Conservation (phyloP, 2,329 filamentous ascomycete genomes). For the Fonsecaea pedrosoi region DNA sequence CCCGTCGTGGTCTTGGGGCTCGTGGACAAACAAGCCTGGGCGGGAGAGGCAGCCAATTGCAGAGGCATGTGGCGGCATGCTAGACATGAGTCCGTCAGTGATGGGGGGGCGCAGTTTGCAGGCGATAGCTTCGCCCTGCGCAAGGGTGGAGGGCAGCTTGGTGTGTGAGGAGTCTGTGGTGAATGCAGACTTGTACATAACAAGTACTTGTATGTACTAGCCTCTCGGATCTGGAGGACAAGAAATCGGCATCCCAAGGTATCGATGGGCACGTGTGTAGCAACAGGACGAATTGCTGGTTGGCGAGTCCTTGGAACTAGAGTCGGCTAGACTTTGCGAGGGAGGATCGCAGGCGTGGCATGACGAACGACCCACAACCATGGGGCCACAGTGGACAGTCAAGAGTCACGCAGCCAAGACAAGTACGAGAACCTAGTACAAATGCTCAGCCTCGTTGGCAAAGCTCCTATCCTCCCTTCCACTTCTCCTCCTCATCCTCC, state of each 20-base stretch:
- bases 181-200: too few species aligned
- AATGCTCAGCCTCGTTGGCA: background rate
- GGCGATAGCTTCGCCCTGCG: background rate
- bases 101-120: slow-evolving; percentile 19
- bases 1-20: background rate
- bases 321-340: too few species aligned
- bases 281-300: too few species aligned
- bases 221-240: background rate
- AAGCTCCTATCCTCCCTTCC: background rate
- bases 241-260: too few species aligned
- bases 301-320: too few species aligned
- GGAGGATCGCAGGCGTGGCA: background rate
- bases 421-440: too few species aligned
- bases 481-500: background rate
- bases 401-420: too few species aligned
- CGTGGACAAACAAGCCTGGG: background rate
- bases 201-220: background rate
- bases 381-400: too few species aligned
- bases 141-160: background rate
- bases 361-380: background rate
- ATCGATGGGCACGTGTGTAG: too few species aligned
- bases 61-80: slow-evolving; percentile 15
- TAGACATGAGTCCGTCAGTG: slow-evolving; percentile 14
- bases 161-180: background rate
- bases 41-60: slow-evolving; percentile 22